A percentile compares a stretch with the other conserved stretches of the same genome.
phyloP scores from a whole-genome alignment of 2,329 filamentous ascomycete genomes.

The Clarireedia paspali region DNA sequence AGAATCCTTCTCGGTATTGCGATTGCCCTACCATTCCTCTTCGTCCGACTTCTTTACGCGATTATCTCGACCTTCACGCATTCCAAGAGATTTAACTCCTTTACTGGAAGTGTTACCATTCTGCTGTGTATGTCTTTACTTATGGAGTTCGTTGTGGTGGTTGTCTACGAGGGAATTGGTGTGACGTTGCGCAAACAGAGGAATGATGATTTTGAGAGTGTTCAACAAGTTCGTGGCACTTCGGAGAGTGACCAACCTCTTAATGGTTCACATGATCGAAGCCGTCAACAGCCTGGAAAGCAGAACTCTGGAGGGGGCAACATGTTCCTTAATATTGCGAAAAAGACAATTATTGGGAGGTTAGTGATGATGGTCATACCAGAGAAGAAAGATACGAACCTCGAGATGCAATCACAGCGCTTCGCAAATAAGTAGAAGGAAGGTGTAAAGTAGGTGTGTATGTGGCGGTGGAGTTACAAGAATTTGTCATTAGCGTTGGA shows the following conservation, averaged over 20 bases:
- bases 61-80: constrained; percentile 36
- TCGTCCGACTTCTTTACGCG: constrained; percentile 42
- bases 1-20: constrained; percentile 37
- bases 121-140: constrained; percentile 40
- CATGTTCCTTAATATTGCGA: constrained; percentile 16
- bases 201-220: not conserved
- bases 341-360: constrained; percentile 24
- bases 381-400: not conserved
- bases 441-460: too few species aligned
- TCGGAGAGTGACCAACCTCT: not conserved
- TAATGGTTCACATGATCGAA: not conserved
- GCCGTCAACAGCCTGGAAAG: not conserved
- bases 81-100: constrained; percentile 35
- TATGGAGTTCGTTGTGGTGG: constrained; percentile 42
- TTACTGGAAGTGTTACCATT: constrained; percentile 34
- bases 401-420: constrained; percentile 3
- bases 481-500: not conserved
- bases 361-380: constrained; percentile 14
- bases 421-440: too few species aligned
- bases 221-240: not conserved
- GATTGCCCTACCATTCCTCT: constrained; percentile 39
- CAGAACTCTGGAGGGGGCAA: constrained; percentile 6
- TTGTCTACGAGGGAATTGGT: constrained; percentile 35
- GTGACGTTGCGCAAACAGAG: constrained; percentile 30
- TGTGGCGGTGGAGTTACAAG: not conserved